Percentiles rank a stretch among this genome's conserved stretches.
These are phyloP conservation scores for Pichia sporocuriosa DNA, from an alignment of 805 yeast species.

Conservation along the genomic window DNA sequence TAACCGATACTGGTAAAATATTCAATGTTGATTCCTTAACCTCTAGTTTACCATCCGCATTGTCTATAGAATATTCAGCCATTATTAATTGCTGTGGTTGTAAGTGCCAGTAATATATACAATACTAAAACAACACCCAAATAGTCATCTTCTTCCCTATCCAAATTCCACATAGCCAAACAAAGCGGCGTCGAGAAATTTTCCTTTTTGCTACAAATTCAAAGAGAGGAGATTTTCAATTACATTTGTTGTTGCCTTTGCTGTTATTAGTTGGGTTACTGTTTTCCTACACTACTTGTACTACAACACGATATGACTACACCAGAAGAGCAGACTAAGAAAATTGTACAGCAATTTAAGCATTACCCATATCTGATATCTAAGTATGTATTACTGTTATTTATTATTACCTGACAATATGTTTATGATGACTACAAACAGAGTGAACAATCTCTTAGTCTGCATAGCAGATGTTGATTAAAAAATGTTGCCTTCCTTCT, in stretches of 20 bases:
- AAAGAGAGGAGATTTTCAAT: too few species aligned
- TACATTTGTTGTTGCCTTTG: too few species aligned
- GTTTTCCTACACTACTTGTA: too few species aligned
- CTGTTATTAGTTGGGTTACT: too few species aligned
- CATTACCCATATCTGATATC: slow-evolving; percentile 39
- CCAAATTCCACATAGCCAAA: background rate
- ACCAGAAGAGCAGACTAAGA: slow-evolving; percentile 7
- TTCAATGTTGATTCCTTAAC: background rate
- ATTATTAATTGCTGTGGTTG: too few species aligned
- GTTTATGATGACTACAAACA: slow-evolving; percentile 14
- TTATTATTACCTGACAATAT: background rate
- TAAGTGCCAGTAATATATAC: too few species aligned
- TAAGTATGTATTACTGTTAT: slow-evolving; percentile 24
- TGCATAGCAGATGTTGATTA: slow-evolving; percentile 7
- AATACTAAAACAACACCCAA: too few species aligned
- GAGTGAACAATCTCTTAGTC: slow-evolving; percentile 19
- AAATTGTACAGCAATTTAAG: slow-evolving; percentile 14
- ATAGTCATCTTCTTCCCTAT: background rate
- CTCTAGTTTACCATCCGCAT: too few species aligned
- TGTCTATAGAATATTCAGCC: too few species aligned
- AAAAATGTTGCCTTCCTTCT: slow-evolving; percentile 6
- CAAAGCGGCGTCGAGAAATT: too few species aligned
- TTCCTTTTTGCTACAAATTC: too few species aligned
- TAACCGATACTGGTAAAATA: slow-evolving; percentile 3
- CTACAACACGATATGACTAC: background rate